Evolutionary conservation across 2,329 filamentous ascomycete genomes (phyloP).

Genomic region (Trichoderma polysporum): DNA sequence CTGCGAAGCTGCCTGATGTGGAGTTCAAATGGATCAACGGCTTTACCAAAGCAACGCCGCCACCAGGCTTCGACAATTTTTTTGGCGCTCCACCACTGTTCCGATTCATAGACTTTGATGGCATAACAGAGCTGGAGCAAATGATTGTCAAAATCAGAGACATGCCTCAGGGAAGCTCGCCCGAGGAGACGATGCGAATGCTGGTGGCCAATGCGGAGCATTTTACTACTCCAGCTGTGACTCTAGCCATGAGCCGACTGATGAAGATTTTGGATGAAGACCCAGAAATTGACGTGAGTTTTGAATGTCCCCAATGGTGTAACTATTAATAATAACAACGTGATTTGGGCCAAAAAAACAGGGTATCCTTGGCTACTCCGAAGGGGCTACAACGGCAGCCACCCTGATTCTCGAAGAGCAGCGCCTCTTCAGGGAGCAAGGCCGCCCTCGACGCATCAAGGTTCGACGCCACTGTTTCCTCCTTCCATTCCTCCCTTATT

Average conservation of each 20-base stretch:
- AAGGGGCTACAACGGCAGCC: constrained; percentile 57
- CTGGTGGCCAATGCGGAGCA: constrained; percentile 39
- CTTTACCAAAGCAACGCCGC: constrained; percentile 49
- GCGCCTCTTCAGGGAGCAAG: constrained; percentile 34
- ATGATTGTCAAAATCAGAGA: constrained; percentile 53
- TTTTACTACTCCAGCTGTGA: constrained; percentile 24
- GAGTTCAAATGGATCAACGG: constrained; percentile 54
- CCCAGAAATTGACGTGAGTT: constrained; percentile 32
- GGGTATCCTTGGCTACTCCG: constrained; percentile 60
- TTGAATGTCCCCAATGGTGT: background rate
- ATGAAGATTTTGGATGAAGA: constrained; percentile 46
- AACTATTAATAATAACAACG: background rate
- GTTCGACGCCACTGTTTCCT: constrained; percentile 26
- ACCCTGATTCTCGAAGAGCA: constrained; percentile 53
- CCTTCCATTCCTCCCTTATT: background rate
- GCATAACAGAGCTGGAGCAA: constrained; percentile 44
- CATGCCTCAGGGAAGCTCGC: constrained; percentile 50
- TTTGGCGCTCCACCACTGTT: constrained; percentile 57
- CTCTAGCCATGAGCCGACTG: constrained; percentile 29
- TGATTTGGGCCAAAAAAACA: background rate
- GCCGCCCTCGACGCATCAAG: constrained; percentile 38
- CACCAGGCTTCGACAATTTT: constrained; percentile 55
- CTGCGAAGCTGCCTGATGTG: constrained; percentile 23
- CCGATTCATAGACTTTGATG: constrained; percentile 53
- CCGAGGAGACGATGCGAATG: constrained; percentile 57